Evolutionary conservation across 768 basidiomycete genomes (phyloP).

Genomic region (Boletus barrowsii): DNA sequence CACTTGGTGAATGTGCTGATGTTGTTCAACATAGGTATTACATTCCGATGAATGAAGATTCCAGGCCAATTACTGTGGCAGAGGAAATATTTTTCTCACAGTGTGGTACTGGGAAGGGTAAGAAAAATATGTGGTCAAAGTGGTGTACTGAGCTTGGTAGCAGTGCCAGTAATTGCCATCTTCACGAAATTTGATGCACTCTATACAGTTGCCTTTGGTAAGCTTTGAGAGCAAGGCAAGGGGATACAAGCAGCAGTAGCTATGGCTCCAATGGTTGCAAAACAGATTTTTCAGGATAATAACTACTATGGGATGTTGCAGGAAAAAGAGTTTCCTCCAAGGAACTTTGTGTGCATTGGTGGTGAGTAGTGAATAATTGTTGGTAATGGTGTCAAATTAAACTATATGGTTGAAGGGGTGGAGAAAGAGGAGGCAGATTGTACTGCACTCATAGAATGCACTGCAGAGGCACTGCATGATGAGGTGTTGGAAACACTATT

Average conservation of each 20-base stretch:
- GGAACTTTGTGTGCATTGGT: not conserved
- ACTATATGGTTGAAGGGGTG: not conserved
- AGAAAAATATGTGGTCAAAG: not conserved
- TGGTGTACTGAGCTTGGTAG: not conserved
- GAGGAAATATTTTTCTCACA: constrained; percentile 29
- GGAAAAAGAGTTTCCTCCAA: not conserved
- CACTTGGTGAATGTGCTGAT: too few relatives aligned
- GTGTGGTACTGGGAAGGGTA: constrained; percentile 7
- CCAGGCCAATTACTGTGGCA: constrained; percentile 28
- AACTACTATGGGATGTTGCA: not conserved
- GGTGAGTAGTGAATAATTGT: not conserved
- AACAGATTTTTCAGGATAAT: not conserved
- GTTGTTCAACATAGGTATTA: constrained; percentile 34
- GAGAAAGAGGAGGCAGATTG: not conserved
- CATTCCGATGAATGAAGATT: constrained; percentile 26
- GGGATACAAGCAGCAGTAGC: not conserved
- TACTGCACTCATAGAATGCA: not conserved
- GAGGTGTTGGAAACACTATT: not conserved
- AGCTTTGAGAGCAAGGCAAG: constrained; percentile 7
- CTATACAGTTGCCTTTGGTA: constrained; percentile 16
- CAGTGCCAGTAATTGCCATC: constrained; percentile 39
- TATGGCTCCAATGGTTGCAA: constrained; percentile 13
- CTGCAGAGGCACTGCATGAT: constrained; percentile 1
- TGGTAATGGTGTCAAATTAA: too few relatives aligned
- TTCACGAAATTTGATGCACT: constrained; percentile 40